phyloP scores from a whole-genome alignment of 2,329 filamentous ascomycete species.

The Diaporthe caulivora region DNA sequence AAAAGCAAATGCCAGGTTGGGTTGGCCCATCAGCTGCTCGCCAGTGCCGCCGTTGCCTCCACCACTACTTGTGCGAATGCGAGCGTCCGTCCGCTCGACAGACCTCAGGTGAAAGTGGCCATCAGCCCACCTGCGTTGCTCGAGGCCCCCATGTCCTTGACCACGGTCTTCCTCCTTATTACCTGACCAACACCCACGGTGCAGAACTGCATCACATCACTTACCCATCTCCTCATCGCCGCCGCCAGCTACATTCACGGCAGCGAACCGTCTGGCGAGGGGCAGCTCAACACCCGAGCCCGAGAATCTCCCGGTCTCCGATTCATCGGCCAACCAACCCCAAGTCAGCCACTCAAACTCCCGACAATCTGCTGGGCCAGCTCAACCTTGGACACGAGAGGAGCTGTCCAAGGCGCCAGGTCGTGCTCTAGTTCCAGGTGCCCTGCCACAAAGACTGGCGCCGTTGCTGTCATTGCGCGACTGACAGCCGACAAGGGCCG shows the following conservation, averaged over 20 bases:
- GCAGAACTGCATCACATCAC: background rate
- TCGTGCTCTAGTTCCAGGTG: background rate
- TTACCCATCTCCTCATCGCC: background rate
- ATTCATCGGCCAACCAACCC: background rate
- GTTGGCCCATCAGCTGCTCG: slow-evolving; percentile 23
- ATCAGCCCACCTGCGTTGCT: background rate
- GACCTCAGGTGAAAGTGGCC: slow-evolving; percentile 5
- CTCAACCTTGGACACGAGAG: background rate
- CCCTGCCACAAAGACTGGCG: background rate
- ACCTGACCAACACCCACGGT: background rate
- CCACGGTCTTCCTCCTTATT: background rate
- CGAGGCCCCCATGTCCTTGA: background rate
- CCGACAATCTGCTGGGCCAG: background rate
- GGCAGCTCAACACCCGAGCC: background rate
- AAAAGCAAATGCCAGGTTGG: slow-evolving; percentile 1
- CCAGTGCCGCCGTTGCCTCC: slow-evolving; percentile 5
- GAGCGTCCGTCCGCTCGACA: background rate
- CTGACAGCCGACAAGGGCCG: slow-evolving; percentile 22
- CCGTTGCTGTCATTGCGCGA: background rate
- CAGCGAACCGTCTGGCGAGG: background rate
- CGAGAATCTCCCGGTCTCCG: background rate
- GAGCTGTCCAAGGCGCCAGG: background rate
- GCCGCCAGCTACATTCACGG: background rate
- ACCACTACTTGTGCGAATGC: background rate
- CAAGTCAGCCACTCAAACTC: background rate